phyloP scores from a whole-genome alignment of 2,329 filamentous ascomycete genomes.

The Blastomyces silverae region DNA sequence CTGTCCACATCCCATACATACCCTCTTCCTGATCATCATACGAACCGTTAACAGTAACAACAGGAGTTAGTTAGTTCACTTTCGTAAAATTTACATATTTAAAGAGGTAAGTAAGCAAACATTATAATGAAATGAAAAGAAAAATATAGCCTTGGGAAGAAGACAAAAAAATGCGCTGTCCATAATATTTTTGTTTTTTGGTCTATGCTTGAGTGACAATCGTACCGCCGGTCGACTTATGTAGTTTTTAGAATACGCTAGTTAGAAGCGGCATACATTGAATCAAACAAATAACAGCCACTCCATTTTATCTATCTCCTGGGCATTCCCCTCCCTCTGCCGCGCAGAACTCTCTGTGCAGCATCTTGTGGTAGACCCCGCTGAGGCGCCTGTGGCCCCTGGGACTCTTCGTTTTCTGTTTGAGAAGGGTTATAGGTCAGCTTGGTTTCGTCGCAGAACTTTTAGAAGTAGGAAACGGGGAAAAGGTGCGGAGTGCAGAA shows the following conservation, averaged over 20 bases:
- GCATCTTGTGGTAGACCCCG: conserved; percentile 70
- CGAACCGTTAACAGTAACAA: background rate
- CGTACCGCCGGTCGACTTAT: background rate
- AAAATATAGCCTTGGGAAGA: background rate
- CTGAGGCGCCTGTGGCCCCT: conserved; percentile 70
- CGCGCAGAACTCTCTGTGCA: conserved; percentile 78
- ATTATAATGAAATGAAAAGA: background rate
- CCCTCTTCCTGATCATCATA: background rate
- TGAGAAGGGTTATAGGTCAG: conserved; percentile 8
- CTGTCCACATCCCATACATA: background rate
- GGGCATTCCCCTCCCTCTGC: conserved; percentile 85
- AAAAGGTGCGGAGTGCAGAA: background rate
- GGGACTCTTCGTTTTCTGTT: conserved; percentile 81
- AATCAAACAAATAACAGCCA: background rate
- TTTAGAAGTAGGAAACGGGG: background rate
- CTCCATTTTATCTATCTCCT: conserved; percentile 54
- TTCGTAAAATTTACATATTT: background rate
- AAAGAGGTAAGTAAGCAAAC: background rate
- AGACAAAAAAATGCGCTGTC: background rate
- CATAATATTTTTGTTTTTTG: background rate
- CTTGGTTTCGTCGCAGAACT: background rate
- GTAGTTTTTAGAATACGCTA: background rate
- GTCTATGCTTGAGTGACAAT: background rate
- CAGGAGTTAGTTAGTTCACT: background rate
- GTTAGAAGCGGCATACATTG: background rate